phyloP scores from a whole-genome alignment of 169 alveolate genomes.

The Eimeria maxima region DNA sequence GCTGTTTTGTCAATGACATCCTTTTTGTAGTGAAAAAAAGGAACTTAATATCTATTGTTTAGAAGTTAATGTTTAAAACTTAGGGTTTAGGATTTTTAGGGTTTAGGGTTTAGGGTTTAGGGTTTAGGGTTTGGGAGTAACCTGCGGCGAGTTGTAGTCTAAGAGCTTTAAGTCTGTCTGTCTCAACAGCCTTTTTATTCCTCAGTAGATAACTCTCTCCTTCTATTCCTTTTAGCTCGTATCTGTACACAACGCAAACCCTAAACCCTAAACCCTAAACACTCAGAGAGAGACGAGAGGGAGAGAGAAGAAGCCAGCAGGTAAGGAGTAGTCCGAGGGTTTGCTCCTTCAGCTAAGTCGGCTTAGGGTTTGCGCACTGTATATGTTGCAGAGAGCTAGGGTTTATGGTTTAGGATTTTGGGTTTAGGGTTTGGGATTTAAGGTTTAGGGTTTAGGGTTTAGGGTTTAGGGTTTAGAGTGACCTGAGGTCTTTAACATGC shows the following conservation, averaged over 20 bases:
- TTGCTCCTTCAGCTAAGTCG: too few species aligned
- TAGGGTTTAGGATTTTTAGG: background rate
- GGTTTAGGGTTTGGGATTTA: background rate
- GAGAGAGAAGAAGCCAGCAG: background rate
- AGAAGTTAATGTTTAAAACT: too few species aligned
- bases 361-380: background rate
- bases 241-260: background rate
- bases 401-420: conserved; percentile 1
- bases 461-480: conserved; percentile 23
- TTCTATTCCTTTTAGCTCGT: background rate
- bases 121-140: background rate
- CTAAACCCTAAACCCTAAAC: background rate
- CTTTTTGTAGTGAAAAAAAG: too few species aligned
- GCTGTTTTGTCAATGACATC: too few species aligned
- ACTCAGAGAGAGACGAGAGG: too few species aligned
- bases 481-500: background rate
- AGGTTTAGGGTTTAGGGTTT: conserved; percentile 30
- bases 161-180: background rate
- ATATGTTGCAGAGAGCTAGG: background rate
- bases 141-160: background rate
- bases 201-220: background rate
- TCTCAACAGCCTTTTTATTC: background rate
- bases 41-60: too few species aligned
- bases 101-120: conserved; percentile 2
- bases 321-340: too few species aligned